phyloP scores from a whole-genome alignment of 2,329 filamentous ascomycete species.

The Zymoseptoria passerinii region DNA sequence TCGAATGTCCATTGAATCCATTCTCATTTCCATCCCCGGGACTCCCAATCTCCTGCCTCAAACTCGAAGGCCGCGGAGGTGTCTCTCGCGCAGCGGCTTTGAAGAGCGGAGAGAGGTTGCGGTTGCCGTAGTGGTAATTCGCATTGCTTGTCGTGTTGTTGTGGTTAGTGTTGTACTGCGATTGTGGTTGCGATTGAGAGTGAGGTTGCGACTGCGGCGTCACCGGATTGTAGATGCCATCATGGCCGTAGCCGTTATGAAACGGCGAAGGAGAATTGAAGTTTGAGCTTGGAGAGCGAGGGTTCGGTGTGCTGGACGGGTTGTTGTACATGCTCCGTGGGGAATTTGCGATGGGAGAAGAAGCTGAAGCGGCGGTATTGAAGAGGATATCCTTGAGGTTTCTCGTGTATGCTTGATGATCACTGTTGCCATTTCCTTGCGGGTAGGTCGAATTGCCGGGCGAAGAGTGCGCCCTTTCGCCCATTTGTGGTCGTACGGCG shows the following conservation, averaged over 20 bases:
- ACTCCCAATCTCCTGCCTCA: conserved; percentile 34
- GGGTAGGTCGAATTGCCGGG: conserved; percentile 6
- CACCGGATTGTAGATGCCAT: conserved; percentile 4
- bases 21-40: conserved; percentile 5
- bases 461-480: conserved; percentile 26
- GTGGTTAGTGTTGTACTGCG: no score
- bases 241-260: conserved; percentile 9
- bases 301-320: no score
- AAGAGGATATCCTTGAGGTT: conserved; percentile 40
- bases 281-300: no score
- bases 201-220: not conserved
- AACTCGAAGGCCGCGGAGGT: conserved; percentile 34
- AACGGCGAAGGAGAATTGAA: conserved; percentile 33
- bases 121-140: conserved; percentile 35
- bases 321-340: conserved; percentile 3
- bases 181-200: no score
- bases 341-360: conserved; percentile 9
- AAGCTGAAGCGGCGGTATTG: conserved; percentile 13
- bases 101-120: conserved; percentile 43
- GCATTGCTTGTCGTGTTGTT: not conserved
- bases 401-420: conserved; percentile 43
- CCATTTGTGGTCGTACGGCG: conserved; percentile 19
- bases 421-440: conserved; percentile 27
- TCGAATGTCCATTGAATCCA: conserved; percentile 11
- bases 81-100: conserved; percentile 39